A percentile compares a stretch with the other conserved stretches of the same genome.
Conservation (phyloP, 164 flowering plant genomes). For the Aristolochia fimbriata region DNA sequence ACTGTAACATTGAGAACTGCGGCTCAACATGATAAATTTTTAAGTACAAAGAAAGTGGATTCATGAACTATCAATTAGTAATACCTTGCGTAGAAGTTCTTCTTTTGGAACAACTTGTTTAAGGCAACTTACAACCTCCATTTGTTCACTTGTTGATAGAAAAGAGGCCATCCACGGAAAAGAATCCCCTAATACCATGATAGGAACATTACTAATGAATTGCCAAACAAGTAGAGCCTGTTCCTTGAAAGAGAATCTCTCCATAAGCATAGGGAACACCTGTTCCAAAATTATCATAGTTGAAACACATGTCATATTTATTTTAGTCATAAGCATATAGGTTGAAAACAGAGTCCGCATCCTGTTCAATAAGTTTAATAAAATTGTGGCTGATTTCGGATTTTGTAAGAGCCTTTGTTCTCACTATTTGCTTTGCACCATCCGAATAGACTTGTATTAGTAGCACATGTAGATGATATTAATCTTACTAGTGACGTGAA, state of each 20-base stretch:
- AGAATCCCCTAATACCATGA: slow-evolving; percentile 48
- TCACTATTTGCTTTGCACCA: no score
- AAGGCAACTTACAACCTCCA: slow-evolving; percentile 31
- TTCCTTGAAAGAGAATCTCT: slow-evolving; percentile 46
- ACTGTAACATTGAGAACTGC: not conserved
- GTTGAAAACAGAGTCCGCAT: no score
- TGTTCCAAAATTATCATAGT: slow-evolving; percentile 22
- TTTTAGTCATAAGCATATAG: no score
- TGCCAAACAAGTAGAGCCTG: slow-evolving; percentile 83
- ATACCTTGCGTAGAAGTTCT: slow-evolving; percentile 60
- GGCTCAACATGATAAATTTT: not conserved
- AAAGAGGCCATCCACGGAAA: slow-evolving; percentile 68
- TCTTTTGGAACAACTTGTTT: slow-evolving; percentile 52
- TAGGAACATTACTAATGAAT: slow-evolving; percentile 68
- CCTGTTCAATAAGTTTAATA: no score
- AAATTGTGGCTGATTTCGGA: no score
- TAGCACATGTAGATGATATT: no score
- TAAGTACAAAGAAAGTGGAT: not conserved
- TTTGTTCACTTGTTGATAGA: slow-evolving; percentile 40
- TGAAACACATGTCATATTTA: no score
- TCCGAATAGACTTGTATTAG: no score
- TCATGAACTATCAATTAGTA: not conserved
- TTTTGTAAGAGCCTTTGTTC: no score
- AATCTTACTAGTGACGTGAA: no score
- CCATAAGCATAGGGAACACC: slow-evolving; percentile 67